Base-by-base conservation (phyloP, 148 eudicot genomes). In the Vaccinium macrocarpon region DNA sequence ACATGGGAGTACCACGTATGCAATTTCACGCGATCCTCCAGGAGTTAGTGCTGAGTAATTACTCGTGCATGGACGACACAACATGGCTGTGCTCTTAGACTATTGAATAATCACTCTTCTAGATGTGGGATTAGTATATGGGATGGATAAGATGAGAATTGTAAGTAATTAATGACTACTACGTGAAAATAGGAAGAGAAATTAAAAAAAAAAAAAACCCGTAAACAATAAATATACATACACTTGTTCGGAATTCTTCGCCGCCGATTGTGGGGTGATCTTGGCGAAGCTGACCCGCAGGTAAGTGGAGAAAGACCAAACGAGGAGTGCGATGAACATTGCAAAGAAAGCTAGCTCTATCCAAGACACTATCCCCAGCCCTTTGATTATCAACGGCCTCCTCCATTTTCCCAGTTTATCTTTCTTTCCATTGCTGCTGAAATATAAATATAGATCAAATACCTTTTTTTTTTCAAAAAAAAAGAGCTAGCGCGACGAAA, bases 261-360 rank as follows among this genome's bases (percentile, higher is more conserved):
- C 82, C 9, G 90, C 68, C 0, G 85, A 29, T 13, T 29, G 11
- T 4, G 79, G 84, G 8, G 91, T 80, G 52, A 92, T 90, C 21
- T 83, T 79, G 64, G 88, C 82, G 51, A 85, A 92, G 66, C 93
- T 87, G 85, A 86, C 80, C 38, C 81, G 89, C 83, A 96, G 78
- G 82, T 88, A 92, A 51, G 83, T 88, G 4, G 89, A 81, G 72
- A 89, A 89, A 46, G 91, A 89, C 98, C 98, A 96, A 55, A 87
- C 83, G 16, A 92, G 78, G 49, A 96, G 94, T n/a, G 92, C 94
- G 2, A 96, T 74, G 87, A 96, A 94, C 97, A 96, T 91, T 15
- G 88, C 3, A 3, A 96, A 84, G 78, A 96, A 89, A 19, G 90
- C 86, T 11, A 96, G 42, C 87, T 96, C 99, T 70, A 87, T 88